phyloP scores from a whole-genome alignment of 768 basidiomycete species.

The Lentinula guzmanii region DNA sequence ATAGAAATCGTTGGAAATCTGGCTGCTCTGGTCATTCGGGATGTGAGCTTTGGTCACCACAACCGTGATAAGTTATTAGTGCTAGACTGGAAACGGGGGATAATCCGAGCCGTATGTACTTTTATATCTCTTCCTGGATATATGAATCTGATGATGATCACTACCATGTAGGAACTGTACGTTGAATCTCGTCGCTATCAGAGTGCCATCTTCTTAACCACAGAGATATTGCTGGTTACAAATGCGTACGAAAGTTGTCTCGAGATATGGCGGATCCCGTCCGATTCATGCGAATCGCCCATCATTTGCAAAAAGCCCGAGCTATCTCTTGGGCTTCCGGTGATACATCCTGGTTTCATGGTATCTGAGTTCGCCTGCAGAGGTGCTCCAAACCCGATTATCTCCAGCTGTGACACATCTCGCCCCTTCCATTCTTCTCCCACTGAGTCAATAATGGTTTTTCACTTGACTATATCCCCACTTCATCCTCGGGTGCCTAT shows the following conservation, averaged over 20 bases:
- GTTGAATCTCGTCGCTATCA: constrained; percentile 3
- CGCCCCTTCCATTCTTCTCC: constrained; percentile 4
- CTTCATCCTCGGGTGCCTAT: not conserved
- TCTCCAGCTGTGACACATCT: not conserved
- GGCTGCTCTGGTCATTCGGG: not conserved
- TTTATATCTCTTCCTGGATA: not conserved
- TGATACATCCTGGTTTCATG: not conserved
- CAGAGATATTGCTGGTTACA: constrained; percentile 26
- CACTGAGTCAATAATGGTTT: not conserved
- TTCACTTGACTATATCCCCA: constrained; percentile 4
- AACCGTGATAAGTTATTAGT: constrained; percentile 1
- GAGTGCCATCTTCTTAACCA: constrained; percentile 24
- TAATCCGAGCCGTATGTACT: constrained; percentile 2
- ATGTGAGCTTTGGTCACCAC: not conserved
- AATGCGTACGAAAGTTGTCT: constrained; percentile 22
- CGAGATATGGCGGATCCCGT: constrained; percentile 28
- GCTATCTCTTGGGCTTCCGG: not conserved
- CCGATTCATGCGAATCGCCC: not conserved
- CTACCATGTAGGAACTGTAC: not conserved
- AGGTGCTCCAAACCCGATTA: not conserved
- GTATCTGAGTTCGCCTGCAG: constrained; percentile 4
- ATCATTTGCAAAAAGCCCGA: not conserved
- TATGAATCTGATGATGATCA: not conserved
- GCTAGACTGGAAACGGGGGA: constrained; percentile 3
- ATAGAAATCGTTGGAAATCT: constrained; percentile 6